phyloP scores from a whole-genome alignment of 768 basidiomycete species.

The Termitomyces sp. region DNA sequence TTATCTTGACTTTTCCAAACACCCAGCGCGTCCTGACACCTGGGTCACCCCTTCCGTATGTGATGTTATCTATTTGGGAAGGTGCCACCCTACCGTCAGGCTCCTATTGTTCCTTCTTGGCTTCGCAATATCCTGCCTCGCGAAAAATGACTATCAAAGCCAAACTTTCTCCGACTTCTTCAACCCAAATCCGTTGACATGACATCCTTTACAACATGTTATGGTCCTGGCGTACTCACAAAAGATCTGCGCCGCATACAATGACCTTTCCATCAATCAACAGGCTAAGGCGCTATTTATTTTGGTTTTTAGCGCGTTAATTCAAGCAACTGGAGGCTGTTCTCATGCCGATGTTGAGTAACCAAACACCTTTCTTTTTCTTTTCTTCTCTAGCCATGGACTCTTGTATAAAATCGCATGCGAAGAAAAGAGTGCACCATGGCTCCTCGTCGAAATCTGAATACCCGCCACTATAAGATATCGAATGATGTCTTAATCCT shows the following conservation, averaged over 20 bases:
- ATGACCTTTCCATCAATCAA: conserved; percentile 46
- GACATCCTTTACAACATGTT: conserved; percentile 39
- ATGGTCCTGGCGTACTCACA: conserved; percentile 35
- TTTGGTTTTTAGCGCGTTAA: conserved; percentile 34
- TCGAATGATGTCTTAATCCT: conserved; percentile 46
- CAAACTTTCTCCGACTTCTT: conserved; percentile 30
- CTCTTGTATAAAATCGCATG: conserved; percentile 42
- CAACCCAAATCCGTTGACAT: conserved; percentile 49
- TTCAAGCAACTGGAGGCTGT: conserved; percentile 35
- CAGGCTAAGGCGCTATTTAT: conserved; percentile 32
- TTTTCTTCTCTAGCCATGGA: conserved; percentile 30
- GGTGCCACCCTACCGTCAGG: conserved; percentile 34
- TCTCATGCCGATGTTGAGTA: conserved; percentile 35
- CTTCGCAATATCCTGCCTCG: conserved; percentile 23
- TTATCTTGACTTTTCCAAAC: conserved; percentile 26
- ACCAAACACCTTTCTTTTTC: conserved; percentile 37
- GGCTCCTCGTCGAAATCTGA: conserved; percentile 38
- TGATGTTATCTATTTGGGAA: conserved; percentile 30
- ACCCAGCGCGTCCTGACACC: conserved; percentile 20
- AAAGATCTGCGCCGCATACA: conserved; percentile 42
- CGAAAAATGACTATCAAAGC: conserved; percentile 27
- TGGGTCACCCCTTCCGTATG: conserved; percentile 33
- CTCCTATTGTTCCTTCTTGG: conserved; percentile 46
- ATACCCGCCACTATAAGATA: conserved; percentile 39
- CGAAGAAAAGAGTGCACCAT: conserved; percentile 30